Evolutionary conservation across 345 rosid species (phyloP), one percentile per base, ranked within the genome.

Genomic region (Mercurialis annua): DNA sequence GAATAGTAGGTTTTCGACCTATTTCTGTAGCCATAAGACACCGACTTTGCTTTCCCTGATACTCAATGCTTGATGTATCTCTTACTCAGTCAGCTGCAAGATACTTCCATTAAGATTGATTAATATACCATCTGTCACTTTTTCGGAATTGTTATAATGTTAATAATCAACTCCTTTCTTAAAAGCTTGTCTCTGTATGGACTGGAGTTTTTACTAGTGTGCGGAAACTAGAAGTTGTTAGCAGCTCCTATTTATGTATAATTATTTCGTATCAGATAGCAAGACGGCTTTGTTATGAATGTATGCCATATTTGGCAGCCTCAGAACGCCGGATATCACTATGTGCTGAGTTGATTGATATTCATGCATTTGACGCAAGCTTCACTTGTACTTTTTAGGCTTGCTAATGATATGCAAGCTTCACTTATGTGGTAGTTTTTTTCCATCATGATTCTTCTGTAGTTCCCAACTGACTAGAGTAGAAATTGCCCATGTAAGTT

Each of bases 81-180:
- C 36, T 60, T 48, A 30, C n/a, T 40, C 34, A 42, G n/a, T 16
- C 23, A 68, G 20, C 30, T 65, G 26, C n/a, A 66, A 60, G 53
- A 48, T 77, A 69, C 59, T 48, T 63, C 51, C 58, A 34, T 58
- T 23, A 71, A 47, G 6, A 63, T 66, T 40, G 59, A 33, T 44
- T 5, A 16, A 27, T 12, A 1, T 56, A 55, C 76, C 23, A 18
- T 10, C 14, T 59, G 65, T 26, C 48, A 29, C n/a, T 11, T 64
- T 36, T 52, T 42, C 11, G 21, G 50, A 60, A 24, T n/a, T n/a
- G n/a, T n/a, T n/a, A n/a, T n/a, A n/a, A n/a, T n/a, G n/a, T n/a
- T n/a, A n/a, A n/a, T n/a, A n/a, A n/a, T n/a, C n/a, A n/a, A n/a
- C n/a, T 31, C 18, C n/a, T 14, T 42, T 59, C 38, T 34, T 10